phyloP scores from a whole-genome alignment of 495 filamentous ascomycete genomes.

The Aspergillus steynii region DNA sequence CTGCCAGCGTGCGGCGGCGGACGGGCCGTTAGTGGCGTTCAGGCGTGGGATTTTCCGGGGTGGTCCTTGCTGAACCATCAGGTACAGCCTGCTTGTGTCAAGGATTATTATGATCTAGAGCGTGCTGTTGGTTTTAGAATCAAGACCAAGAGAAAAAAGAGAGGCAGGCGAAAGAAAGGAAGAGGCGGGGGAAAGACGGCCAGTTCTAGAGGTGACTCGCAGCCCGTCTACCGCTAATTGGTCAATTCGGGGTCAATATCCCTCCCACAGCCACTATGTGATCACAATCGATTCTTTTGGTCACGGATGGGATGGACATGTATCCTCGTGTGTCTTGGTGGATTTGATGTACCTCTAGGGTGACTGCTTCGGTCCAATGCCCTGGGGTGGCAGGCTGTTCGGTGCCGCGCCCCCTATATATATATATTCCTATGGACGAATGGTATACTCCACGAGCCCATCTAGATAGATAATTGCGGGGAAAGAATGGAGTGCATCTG shows the following conservation, averaged over 20 bases:
- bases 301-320: too few relatives aligned
- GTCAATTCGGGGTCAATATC: slow-evolving; percentile 35
- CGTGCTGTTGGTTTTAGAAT: too few relatives aligned
- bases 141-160: background rate
- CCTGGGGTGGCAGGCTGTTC: too few relatives aligned
- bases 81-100: too few relatives aligned
- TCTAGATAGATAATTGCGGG: background rate
- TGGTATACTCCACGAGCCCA: too few relatives aligned
- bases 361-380: too few relatives aligned
- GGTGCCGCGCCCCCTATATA: too few relatives aligned
- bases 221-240: slow-evolving; percentile 23
- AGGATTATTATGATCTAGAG: too few relatives aligned
- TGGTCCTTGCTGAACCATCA: slow-evolving; percentile 8
- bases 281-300: too few relatives aligned
- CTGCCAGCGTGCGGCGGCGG: slow-evolving; percentile 53
- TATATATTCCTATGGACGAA: too few relatives aligned
- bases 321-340: too few relatives aligned
- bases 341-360: too few relatives aligned
- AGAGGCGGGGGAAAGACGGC: background rate
- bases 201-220: background rate
- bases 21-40: slow-evolving; percentile 12
- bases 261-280: background rate
- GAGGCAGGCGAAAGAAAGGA: background rate
- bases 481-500: background rate
- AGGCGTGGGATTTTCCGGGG: slow-evolving; percentile 32